Percentiles rank a stretch among this genome's conserved stretches.
These are phyloP conservation scores for Cercis canadensis DNA, from an alignment of 306 rosid species.

Conservation along the genomic window DNA sequence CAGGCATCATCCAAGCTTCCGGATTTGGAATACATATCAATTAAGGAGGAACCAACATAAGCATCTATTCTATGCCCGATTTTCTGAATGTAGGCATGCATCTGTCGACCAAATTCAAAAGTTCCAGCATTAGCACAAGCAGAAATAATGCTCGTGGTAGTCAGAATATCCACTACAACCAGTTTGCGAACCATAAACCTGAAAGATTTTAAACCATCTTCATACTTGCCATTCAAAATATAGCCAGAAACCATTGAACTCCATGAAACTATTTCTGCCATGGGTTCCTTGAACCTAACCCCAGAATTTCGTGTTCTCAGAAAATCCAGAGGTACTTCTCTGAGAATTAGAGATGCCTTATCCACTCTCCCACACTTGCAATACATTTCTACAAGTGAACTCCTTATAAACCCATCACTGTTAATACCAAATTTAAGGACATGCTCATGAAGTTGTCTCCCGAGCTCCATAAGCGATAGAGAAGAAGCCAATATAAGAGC, in stretches of 20 bases:
- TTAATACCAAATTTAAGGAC: slow-evolving; percentile 53
- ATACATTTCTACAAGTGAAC: slow-evolving; percentile 82
- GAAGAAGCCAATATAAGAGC: slow-evolving; percentile 81
- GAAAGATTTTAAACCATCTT: slow-evolving; percentile 67
- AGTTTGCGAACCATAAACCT: slow-evolving; percentile 61
- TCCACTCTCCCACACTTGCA: slow-evolving; percentile 70
- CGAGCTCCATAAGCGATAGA: slow-evolving; percentile 59
- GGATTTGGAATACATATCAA: slow-evolving; percentile 89
- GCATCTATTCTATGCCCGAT: slow-evolving; percentile 62
- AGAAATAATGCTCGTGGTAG: slow-evolving; percentile 70
- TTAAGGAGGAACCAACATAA: slow-evolving; percentile 67
- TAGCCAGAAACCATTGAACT: slow-evolving; percentile 82
- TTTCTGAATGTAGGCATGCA: slow-evolving; percentile 73
- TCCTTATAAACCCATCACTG: slow-evolving; percentile 61
- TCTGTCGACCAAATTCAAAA: slow-evolving; percentile 68
- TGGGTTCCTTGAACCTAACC: slow-evolving; percentile 41
- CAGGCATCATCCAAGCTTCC: slow-evolving; percentile 73
- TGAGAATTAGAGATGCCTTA: slow-evolving; percentile 62
- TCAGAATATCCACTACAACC: slow-evolving; percentile 63
- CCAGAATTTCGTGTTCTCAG: slow-evolving; percentile 32
- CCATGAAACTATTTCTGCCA: slow-evolving; percentile 65
- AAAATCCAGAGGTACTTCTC: slow-evolving; percentile 49
- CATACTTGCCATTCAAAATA: slow-evolving; percentile 64
- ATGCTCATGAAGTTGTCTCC: slow-evolving; percentile 79
- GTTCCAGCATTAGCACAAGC: slow-evolving; percentile 70